Conservation (phyloP, 106 monocot species). For the Platanthera zijinensis region DNA sequence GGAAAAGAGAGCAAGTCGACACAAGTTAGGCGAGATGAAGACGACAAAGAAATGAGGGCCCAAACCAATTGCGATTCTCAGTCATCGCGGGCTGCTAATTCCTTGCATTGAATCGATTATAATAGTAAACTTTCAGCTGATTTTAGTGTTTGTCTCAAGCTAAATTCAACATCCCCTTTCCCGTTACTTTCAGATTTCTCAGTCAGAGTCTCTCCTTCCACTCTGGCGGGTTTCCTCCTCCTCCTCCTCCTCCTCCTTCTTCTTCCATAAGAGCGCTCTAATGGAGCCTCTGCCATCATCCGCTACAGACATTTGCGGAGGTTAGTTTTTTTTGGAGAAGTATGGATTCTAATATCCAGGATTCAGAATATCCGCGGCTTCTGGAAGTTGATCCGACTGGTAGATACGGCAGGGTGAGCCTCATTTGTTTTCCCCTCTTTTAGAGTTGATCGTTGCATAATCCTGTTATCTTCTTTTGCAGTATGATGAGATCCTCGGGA, state of each 20-base stretch:
- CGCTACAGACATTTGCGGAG: neutral
- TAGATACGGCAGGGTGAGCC: constrained; percentile 60
- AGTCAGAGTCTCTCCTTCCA: neutral
- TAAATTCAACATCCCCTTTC: neutral
- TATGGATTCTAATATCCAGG: constrained; percentile 14
- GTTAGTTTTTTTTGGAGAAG: neutral
- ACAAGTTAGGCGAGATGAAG: neutral
- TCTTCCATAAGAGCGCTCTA: neutral
- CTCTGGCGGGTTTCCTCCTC: neutral
- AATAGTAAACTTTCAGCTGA: neutral
- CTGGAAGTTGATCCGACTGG: constrained; percentile 70
- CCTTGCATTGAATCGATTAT: neutral
- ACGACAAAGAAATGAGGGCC: neutral
- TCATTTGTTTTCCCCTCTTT: neutral
- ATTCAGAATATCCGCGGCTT: constrained; percentile 31
- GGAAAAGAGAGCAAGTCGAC: neutral
- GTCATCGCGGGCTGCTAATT: neutral
- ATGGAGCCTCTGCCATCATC: neutral
- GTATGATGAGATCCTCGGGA: constrained; percentile 74
- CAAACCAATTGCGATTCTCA: neutral
- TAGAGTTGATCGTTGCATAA: neutral
- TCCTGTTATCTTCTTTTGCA: constrained; percentile 17
- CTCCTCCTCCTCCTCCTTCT: neutral
- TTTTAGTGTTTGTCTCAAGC: neutral
- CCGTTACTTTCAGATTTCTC: neutral